A percentile compares a stretch with the other conserved stretches of the same genome.
Conservation (phyloP, 2,329 filamentous ascomycete species). For the Hypocrella siamensis region DNA sequence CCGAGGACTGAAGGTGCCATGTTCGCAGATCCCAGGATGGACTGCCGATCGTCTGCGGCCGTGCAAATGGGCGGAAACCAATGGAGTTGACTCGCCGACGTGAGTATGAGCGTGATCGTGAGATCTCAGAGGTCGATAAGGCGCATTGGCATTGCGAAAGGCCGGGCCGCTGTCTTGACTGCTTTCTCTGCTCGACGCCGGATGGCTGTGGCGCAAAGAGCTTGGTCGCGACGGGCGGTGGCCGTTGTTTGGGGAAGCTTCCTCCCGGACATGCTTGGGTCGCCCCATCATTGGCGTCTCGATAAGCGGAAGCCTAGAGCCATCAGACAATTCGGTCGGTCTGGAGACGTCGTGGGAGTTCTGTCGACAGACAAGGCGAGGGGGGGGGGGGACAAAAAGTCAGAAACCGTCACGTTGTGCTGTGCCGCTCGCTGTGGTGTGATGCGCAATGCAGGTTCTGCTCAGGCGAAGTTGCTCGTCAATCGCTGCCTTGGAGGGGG, state of each 20-base stretch:
- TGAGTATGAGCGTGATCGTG: conserved; percentile 7
- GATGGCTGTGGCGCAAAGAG: conserved; percentile 29
- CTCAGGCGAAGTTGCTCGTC: too few species aligned
- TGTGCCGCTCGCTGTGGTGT: too few species aligned
- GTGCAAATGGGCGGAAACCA: conserved; percentile 19
- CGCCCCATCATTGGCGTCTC: conserved; percentile 10
- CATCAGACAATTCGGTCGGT: not conserved
- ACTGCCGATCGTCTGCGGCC: conserved; percentile 7
- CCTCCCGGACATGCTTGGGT: conserved; percentile 13
- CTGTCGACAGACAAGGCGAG: not conserved
- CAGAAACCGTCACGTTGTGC: too few species aligned
- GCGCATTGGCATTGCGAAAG: conserved; percentile 3
- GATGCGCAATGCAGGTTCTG: too few species aligned
- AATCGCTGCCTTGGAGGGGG: too few species aligned
- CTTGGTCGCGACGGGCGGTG: conserved; percentile 28
- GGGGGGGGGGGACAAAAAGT: too few species aligned
- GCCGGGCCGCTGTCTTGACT: conserved; percentile 7
- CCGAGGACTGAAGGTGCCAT: conserved; percentile 64
- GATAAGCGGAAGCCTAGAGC: not conserved
- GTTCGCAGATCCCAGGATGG: conserved; percentile 38
- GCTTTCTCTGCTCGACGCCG: conserved; percentile 10
- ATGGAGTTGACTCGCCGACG: conserved; percentile 33
- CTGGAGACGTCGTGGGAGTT: not conserved
- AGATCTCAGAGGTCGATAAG: too few species aligned
- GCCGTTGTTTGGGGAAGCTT: conserved; percentile 12